phyloP scores from a whole-genome alignment of 176 grass and related monocot genomes.

The Avena eriantha region DNA sequence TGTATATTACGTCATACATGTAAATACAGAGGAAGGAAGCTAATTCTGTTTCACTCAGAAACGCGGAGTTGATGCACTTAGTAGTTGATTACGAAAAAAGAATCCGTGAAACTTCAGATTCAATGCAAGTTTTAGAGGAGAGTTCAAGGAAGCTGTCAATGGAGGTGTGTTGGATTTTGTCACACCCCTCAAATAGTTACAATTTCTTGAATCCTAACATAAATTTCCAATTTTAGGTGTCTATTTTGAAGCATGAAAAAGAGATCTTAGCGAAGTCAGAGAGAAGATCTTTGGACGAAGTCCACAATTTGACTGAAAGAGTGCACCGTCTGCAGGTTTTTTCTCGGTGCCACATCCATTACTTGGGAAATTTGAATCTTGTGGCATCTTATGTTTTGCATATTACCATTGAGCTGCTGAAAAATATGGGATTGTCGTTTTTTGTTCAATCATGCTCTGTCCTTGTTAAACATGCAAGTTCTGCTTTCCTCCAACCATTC shows the following conservation, averaged over 20 bases:
- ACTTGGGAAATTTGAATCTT: slow-evolving; percentile 14
- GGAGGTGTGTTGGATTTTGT: slow-evolving; percentile 61
- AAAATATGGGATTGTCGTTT: background rate
- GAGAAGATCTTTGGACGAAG: slow-evolving; percentile 78
- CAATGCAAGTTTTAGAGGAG: slow-evolving; percentile 74
- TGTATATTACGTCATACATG: slow-evolving; percentile 29
- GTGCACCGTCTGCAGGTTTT: slow-evolving; percentile 89
- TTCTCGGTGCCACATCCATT: background rate
- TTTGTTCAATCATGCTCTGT: no score
- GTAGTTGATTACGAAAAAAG: slow-evolving; percentile 85
- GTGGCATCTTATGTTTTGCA: background rate
- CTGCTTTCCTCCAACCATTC: background rate
- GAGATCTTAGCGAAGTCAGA: slow-evolving; percentile 76
- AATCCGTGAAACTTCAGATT: slow-evolving; percentile 78
- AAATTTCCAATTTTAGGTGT: slow-evolving; percentile 55
- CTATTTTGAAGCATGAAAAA: slow-evolving; percentile 84
- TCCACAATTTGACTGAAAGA: slow-evolving; percentile 65
- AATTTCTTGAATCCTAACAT: slow-evolving; percentile 18
- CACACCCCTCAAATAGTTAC: slow-evolving; percentile 19
- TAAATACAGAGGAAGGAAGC: slow-evolving; percentile 85
- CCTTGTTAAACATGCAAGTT: background rate
- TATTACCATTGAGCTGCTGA: slow-evolving; percentile 9
- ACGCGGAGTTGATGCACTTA: slow-evolving; percentile 83
- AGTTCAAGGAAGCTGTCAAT: slow-evolving; percentile 77
- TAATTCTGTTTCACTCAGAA: slow-evolving; percentile 83